A percentile compares a stretch with the other conserved stretches of the same genome.
phyloP scores from a whole-genome alignment of 257 asterid genomes.

The Ligustrum vulgare region DNA sequence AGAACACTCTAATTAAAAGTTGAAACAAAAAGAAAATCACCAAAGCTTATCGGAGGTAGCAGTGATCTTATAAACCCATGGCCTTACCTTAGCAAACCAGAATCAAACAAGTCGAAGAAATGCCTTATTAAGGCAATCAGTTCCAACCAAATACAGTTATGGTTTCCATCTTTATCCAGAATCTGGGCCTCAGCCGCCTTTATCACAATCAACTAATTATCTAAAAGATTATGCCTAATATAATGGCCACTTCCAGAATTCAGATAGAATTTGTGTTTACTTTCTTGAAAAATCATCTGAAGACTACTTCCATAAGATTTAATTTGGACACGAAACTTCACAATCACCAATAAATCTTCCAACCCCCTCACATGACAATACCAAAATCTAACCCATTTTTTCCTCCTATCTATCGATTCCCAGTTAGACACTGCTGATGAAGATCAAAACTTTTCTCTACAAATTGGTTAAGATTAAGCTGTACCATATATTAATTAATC shows the following conservation, averaged over 20 bases:
- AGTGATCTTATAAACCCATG: background rate
- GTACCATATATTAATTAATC: too few relatives aligned
- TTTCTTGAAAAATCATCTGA: background rate
- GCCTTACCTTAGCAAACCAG: background rate
- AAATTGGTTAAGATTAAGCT: too few relatives aligned
- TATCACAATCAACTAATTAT: too few relatives aligned
- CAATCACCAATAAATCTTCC: background rate
- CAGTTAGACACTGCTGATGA: too few relatives aligned
- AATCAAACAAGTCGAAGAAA: background rate
- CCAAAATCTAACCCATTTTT: conserved; percentile 4
- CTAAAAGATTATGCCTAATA: too few relatives aligned
- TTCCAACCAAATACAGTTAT: conserved; percentile 14
- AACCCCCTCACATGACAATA: background rate
- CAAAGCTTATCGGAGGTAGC: background rate
- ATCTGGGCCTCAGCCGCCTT: too few relatives aligned
- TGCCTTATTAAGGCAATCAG: background rate
- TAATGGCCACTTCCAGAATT: too few relatives aligned
- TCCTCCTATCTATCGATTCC: too few relatives aligned
- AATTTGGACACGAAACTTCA: background rate
- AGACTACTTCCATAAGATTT: background rate
- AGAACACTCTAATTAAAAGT: background rate
- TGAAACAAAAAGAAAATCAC: background rate
- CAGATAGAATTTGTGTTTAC: background rate
- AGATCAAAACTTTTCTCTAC: too few relatives aligned
- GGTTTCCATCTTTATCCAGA: too few relatives aligned